Evolutionary conservation across 768 basidiomycete genomes (phyloP).

Genomic region (Amanita subjunquillea): DNA sequence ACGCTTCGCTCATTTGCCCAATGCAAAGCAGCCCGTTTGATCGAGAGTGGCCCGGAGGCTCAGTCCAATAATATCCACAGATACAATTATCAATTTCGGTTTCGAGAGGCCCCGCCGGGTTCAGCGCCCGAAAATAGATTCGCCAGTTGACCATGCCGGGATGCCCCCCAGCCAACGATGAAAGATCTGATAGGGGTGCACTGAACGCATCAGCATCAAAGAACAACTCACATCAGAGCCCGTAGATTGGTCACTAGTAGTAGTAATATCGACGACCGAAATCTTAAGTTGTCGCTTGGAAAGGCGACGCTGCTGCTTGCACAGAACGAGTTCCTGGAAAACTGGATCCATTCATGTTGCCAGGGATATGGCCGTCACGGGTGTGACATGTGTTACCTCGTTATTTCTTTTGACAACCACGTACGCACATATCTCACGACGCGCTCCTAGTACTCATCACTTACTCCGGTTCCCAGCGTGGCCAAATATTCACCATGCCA

Average conservation of each 20-base stretch:
- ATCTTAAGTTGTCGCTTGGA: no score
- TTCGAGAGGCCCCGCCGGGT: conserved; percentile 13
- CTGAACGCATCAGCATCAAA: no score
- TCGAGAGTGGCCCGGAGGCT: conserved; percentile 18
- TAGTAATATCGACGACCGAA: no score
- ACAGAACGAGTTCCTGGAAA: no score
- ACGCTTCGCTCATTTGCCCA: no score
- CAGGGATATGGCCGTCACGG: neutral
- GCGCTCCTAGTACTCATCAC: neutral
- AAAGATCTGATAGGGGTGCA: conserved; percentile 10
- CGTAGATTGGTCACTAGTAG: no score
- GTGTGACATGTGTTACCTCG: neutral
- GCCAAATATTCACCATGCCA: neutral
- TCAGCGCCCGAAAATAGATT: conserved; percentile 13
- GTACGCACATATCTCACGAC: neutral
- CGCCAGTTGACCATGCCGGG: conserved; percentile 81
- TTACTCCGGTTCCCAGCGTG: neutral
- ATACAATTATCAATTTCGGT: conserved; percentile 23
- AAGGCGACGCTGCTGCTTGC: no score
- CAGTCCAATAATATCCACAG: conserved; percentile 19
- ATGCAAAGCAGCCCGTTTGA: no score
- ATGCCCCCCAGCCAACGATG: conserved; percentile 74
- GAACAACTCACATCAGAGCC: no score
- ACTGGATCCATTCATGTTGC: no score
- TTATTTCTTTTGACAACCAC: neutral